Conservation (phyloP, 169 alveolate species). For the Eimeria nieschulzi region DNA sequence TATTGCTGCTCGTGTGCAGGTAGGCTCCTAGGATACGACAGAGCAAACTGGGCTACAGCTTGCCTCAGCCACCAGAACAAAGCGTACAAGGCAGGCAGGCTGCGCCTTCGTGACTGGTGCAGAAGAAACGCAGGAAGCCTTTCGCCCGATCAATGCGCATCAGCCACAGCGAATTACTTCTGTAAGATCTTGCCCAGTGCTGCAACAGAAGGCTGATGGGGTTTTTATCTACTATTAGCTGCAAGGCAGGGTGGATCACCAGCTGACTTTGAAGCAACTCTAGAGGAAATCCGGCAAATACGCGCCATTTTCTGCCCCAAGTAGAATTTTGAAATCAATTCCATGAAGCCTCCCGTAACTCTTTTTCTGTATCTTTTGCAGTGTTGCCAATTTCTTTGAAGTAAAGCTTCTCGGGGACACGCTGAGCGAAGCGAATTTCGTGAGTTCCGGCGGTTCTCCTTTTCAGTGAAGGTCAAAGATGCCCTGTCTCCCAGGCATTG, state of each 20-base stretch:
- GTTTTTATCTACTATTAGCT: not conserved
- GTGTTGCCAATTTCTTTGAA: slow-evolving; percentile 7
- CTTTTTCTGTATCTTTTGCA: not conserved
- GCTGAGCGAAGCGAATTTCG: not conserved
- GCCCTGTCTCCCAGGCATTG: not conserved
- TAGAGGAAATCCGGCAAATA: not conserved
- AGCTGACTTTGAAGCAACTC: not conserved
- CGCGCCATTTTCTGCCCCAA: not conserved
- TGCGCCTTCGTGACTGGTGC: slow-evolving; percentile 16
- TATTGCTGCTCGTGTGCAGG: slow-evolving; percentile 22
- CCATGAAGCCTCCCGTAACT: not conserved
- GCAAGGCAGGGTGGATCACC: not conserved
- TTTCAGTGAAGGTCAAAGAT: not conserved
- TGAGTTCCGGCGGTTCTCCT: not conserved
- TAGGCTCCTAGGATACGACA: not conserved
- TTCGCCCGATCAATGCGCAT: slow-evolving; percentile 24
- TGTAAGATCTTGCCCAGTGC: not conserved
- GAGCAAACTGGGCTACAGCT: not conserved
- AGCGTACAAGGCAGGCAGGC: not conserved
- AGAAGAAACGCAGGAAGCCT: slow-evolving; percentile 16
- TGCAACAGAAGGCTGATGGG: not conserved
- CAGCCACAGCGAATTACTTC: slow-evolving; percentile 1
- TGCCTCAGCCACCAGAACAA: slow-evolving; percentile 12
- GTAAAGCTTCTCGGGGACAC: not conserved
- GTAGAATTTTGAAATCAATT: not conserved